Evolutionary conservation across 768 basidiomycete species (phyloP).

Genomic region (Coprinopsis marcescibilis): DNA sequence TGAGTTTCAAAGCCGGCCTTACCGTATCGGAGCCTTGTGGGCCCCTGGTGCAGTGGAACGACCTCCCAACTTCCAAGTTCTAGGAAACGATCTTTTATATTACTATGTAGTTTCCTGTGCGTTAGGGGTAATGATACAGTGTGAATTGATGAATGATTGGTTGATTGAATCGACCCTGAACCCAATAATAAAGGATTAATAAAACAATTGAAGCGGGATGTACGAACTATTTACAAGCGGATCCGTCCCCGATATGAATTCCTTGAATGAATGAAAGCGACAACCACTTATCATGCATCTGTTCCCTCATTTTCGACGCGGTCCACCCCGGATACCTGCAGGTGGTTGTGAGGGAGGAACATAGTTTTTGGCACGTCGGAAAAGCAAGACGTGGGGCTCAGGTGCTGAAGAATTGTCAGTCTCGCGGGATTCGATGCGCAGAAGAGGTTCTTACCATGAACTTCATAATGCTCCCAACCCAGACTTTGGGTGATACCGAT

Average conservation of each 20-base stretch:
- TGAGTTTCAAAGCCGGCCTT: slow-evolving; percentile 60
- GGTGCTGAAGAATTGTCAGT: slow-evolving; percentile 48
- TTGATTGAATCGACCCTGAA: too few relatives aligned
- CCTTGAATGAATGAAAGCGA: neutral
- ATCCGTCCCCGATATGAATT: slow-evolving; percentile 1
- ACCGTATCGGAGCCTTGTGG: slow-evolving; percentile 49
- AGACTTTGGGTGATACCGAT: slow-evolving; percentile 95
- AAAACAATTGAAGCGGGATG: too few relatives aligned
- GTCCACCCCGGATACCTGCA: slow-evolving; percentile 24
- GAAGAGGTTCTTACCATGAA: slow-evolving; percentile 62
- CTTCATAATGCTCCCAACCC: slow-evolving; percentile 97
- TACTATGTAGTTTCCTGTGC: neutral
- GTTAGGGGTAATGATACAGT: too few relatives aligned
- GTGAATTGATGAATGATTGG: too few relatives aligned
- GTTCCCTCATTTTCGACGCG: slow-evolving; percentile 32
- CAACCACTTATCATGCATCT: neutral
- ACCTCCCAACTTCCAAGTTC: slow-evolving; percentile 56
- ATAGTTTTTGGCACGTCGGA: slow-evolving; percentile 75
- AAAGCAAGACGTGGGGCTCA: slow-evolving; percentile 90
- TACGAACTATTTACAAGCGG: too few relatives aligned
- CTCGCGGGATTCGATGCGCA: neutral
- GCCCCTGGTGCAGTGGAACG: slow-evolving; percentile 70
- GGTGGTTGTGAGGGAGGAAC: slow-evolving; percentile 46
- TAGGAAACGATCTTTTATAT: slow-evolving; percentile 20
- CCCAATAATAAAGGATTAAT: too few relatives aligned